Percentiles rank a stretch among this genome's conserved stretches.
Evolutionary conservation across 1,284 basidiomycete genomes (phyloP).

Genomic region (Lentinula novae-zelandiae): DNA sequence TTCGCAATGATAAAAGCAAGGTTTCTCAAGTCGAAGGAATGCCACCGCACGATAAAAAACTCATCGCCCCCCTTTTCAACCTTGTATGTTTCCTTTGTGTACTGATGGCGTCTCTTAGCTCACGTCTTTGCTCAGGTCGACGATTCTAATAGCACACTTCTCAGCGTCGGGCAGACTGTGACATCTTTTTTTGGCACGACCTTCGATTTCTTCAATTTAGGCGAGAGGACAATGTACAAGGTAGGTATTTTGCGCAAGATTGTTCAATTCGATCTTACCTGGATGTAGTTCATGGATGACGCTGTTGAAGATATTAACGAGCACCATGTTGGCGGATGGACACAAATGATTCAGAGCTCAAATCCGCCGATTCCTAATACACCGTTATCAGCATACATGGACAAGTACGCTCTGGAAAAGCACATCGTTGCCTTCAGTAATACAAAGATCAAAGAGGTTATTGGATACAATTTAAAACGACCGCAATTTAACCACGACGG

Average conservation of each 20-base stretch:
- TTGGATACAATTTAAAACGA: constrained; percentile 66
- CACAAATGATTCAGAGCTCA: constrained; percentile 73
- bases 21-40: constrained; percentile 58
- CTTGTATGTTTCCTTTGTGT: constrained; percentile 41
- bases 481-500: constrained; percentile 65
- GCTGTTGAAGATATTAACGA: constrained; percentile 87
- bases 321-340: constrained; percentile 83
- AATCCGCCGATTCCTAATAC: constrained; percentile 74
- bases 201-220: constrained; percentile 79
- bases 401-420: constrained; percentile 67
- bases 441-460: constrained; percentile 66
- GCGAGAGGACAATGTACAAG: constrained; percentile 69
- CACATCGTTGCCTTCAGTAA: constrained; percentile 65
- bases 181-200: constrained; percentile 79
- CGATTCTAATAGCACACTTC: constrained; percentile 73
- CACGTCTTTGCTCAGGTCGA: constrained; percentile 52
- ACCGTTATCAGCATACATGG: constrained; percentile 81
- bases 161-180: constrained; percentile 70
- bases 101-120: background rate
- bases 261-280: background rate
- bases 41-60: constrained; percentile 51
- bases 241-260: constrained; percentile 30
- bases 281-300: constrained; percentile 52
- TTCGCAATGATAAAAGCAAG: constrained; percentile 71
- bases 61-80: constrained; percentile 79